Evolutionary conservation across 306 rosid genomes (phyloP), one percentile per base, ranked within the genome.

Genomic region (Rosa chinensis): DNA sequence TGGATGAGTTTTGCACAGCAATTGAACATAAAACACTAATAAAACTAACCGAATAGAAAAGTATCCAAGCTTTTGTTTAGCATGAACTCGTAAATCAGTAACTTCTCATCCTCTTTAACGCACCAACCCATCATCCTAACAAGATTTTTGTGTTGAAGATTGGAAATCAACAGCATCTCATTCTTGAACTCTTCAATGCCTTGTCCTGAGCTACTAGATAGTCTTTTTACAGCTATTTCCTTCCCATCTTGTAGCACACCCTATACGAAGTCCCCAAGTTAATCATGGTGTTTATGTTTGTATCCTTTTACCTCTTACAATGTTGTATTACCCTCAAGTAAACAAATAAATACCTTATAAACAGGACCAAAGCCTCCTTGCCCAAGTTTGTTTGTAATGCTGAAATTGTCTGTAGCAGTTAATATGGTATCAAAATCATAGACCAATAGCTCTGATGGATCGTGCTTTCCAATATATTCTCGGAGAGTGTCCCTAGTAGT

Each of bases 31-130:
- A 28, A 28, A 28, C 32, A 28, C 32, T 28, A 28, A 28, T 1
- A 28, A 28, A 28, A 28, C 89, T 8, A 77, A 84, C 89, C 74
- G 11, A 87, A 87, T 45, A 81, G 70, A 32, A 83, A 81, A 28
- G 39, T 25, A 70, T 86, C 83, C 80, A 86, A 78, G 69, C 87
- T 83, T 84, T 79, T 78, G 69, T 86, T 86, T 40, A 81, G 56
- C 89, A 81, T 83, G 75, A 74, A 81, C 76, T 86, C 89, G 20
- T 84, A 86, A 23, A 87, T 48, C n/a, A 84, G 78, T 59, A 87
- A 40, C 73, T 80, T 87, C 71, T 84, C 89, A 11, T 84, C 86
- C 7, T 73, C 61, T 4, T 86, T 62, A 52, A 81, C 55, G 45
- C 84, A 84, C 73, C 76, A 86, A 6, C 87, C 89, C 68, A 81